Percentiles rank a stretch among this genome's conserved stretches.
phyloP scores from a whole-genome alignment of 2,329 filamentous ascomycete genomes.

The Graphilbum ipis-grandicollis region DNA sequence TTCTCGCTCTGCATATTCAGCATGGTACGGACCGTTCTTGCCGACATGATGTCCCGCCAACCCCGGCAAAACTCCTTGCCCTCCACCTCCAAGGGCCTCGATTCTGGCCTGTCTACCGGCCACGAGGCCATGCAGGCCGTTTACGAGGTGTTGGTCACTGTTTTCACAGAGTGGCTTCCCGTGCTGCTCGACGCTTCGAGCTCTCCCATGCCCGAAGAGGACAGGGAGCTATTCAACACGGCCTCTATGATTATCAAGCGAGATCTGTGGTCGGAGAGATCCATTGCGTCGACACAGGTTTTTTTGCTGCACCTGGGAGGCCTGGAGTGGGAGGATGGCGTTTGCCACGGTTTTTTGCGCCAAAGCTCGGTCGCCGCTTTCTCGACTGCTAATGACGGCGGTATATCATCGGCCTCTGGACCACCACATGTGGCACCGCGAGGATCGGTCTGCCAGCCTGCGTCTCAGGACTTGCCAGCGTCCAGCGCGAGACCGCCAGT shows the following conservation, averaged over 20 bases:
- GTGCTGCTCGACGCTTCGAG: conserved; percentile 26
- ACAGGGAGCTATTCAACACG: conserved; percentile 24
- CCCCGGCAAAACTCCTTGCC: neutral
- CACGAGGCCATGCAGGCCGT: conserved; percentile 23
- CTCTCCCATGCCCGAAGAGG: conserved; percentile 24
- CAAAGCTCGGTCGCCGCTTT: conserved; percentile 13
- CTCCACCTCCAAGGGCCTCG: neutral
- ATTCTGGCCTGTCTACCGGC: neutral
- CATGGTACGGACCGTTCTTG: conserved; percentile 31
- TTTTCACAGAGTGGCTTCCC: conserved; percentile 26
- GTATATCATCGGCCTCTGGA: neutral
- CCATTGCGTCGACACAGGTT: conserved; percentile 28
- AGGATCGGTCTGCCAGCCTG: neutral
- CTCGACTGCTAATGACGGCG: too few relatives aligned
- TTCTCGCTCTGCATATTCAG: conserved; percentile 42
- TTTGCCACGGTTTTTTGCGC: conserved; percentile 24
- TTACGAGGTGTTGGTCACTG: conserved; percentile 31
- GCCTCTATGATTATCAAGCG: conserved; percentile 27
- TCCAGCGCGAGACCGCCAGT: neutral
- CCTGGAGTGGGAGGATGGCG: conserved; percentile 19
- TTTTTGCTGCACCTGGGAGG: conserved; percentile 32
- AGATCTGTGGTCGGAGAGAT: conserved; percentile 27
- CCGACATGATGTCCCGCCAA: conserved; percentile 22
- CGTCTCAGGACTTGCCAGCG: neutral
- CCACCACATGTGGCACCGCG: neutral